These are phyloP conservation scores for Rhododendron griersonianum DNA, from an alignment of 148 eudicot genomes.

Conservation along the genomic window DNA sequence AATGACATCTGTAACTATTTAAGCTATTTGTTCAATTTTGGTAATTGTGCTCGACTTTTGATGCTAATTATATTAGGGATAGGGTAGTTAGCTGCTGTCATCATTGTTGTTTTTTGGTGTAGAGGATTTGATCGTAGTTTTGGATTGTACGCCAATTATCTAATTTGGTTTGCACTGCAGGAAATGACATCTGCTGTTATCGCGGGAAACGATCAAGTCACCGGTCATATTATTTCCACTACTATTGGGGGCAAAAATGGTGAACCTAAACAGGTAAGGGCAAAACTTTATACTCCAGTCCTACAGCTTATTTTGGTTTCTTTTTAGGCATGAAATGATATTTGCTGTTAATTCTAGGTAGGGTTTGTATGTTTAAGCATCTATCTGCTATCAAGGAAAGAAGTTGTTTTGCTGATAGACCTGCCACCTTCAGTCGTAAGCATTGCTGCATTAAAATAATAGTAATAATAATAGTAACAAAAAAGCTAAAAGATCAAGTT, in stretches of 20 bases:
- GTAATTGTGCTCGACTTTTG: not conserved
- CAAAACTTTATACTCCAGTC: not conserved
- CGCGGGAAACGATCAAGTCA: slow-evolving; percentile 73
- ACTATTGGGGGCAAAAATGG: slow-evolving; percentile 90
- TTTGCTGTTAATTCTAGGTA: not conserved
- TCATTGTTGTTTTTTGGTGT: not conserved
- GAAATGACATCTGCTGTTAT: slow-evolving; percentile 67
- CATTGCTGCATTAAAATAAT: not conserved
- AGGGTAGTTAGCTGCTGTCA: not conserved
- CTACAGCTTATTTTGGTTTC: slow-evolving; percentile 7
- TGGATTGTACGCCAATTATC: not conserved
- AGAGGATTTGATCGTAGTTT: not conserved
- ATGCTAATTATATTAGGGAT: not conserved
- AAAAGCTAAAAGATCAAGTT: not conserved
- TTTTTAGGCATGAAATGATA: not conserved
- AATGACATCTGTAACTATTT: not conserved
- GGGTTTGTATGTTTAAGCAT: not conserved
- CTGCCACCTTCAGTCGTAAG: not conserved
- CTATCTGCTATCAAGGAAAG: not conserved
- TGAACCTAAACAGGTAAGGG: slow-evolving; percentile 73
- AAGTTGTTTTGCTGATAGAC: not conserved
- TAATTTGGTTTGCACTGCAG: slow-evolving; percentile 31
- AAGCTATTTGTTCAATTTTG: not conserved
- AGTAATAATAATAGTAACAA: not conserved
- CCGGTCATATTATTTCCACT: slow-evolving; percentile 85